A percentile compares a stretch with the other conserved stretches of the same genome.
Evolutionary conservation across 2,329 filamentous ascomycete species (phyloP).

Genomic region (Orbilia quercus): DNA sequence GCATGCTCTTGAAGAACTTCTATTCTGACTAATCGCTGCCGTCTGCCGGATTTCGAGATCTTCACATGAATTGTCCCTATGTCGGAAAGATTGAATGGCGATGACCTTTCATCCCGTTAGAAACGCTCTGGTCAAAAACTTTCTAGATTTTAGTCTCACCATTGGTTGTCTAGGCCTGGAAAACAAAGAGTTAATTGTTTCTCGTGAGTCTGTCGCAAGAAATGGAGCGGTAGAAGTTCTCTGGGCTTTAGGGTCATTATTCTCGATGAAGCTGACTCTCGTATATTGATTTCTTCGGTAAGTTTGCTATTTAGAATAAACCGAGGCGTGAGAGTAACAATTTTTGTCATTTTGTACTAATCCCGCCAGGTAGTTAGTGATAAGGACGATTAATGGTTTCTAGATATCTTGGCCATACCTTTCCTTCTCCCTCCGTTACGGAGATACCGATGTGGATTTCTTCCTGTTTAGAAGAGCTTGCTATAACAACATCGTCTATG

Average conservation of each 20-base stretch:
- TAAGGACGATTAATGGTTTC: neutral
- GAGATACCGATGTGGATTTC: slow-evolving; percentile 94
- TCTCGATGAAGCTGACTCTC: slow-evolving; percentile 80
- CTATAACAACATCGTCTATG: slow-evolving; percentile 85
- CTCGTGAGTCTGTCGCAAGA: slow-evolving; percentile 81
- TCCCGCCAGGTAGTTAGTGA: slow-evolving; percentile 2
- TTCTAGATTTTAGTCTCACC: slow-evolving; percentile 65
- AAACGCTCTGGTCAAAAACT: neutral
- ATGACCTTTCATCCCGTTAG: slow-evolving; percentile 67
- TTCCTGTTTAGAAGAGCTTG: slow-evolving; percentile 74
- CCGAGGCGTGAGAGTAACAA: slow-evolving; percentile 89
- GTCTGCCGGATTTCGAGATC: slow-evolving; percentile 86
- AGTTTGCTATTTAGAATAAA: slow-evolving; percentile 96
- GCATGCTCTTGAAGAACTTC: slow-evolving; percentile 93
- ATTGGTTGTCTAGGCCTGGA: slow-evolving; percentile 92
- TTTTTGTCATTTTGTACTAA: slow-evolving; percentile 90
- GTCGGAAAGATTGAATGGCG: slow-evolving; percentile 96
- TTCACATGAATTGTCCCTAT: slow-evolving; percentile 93
- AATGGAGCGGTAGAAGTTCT: slow-evolving; percentile 87
- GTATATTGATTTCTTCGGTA: slow-evolving; percentile 85
- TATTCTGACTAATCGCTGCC: slow-evolving; percentile 85
- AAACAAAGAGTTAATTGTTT: slow-evolving; percentile 95
- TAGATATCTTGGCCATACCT: slow-evolving; percentile 63
- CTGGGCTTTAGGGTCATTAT: slow-evolving; percentile 80
- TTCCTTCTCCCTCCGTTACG: slow-evolving; percentile 89